These are phyloP conservation scores for Thuja plicata DNA, from an alignment of 83 land plant species.

Conservation along the genomic window DNA sequence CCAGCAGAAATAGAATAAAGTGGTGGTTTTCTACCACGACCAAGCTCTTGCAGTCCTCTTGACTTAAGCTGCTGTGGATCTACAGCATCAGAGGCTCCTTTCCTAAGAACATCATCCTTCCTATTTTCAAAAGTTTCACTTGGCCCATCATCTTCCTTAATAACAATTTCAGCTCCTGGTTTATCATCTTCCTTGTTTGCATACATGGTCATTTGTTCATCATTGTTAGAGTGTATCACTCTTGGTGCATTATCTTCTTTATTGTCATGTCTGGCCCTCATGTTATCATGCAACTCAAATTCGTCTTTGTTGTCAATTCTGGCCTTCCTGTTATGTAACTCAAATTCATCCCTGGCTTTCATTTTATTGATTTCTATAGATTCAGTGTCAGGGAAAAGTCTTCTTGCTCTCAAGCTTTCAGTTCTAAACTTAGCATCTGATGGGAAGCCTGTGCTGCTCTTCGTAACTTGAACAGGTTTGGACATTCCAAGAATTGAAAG, in stretches of 20 bases:
- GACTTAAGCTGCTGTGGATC: not conserved
- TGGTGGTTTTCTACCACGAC: not conserved
- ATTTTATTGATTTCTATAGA: not conserved
- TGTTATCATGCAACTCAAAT: not conserved
- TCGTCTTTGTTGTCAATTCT: not conserved
- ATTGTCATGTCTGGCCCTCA: not conserved
- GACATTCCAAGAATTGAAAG: not conserved
- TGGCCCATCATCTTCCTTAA: not conserved
- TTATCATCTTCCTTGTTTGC: not conserved
- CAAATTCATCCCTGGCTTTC: not conserved
- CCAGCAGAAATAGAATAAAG: not conserved
- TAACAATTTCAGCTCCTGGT: not conserved
- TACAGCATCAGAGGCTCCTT: not conserved
- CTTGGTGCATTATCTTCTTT: constrained; percentile 6
- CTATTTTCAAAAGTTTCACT: not conserved
- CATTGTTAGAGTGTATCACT: not conserved
- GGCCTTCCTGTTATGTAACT: not conserved
- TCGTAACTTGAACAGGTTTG: not conserved
- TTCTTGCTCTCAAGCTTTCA: constrained; percentile 28
- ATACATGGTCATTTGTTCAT: constrained; percentile 1
- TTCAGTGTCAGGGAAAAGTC: constrained; percentile 30
- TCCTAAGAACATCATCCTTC: not conserved
- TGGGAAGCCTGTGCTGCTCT: not conserved
- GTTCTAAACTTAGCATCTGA: constrained; percentile 5
- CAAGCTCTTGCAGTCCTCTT: not conserved